Percentiles rank a stretch among this genome's conserved stretches.
Conservation (phyloP, 2,329 filamentous ascomycete species). For the Cryphonectria japonica region DNA sequence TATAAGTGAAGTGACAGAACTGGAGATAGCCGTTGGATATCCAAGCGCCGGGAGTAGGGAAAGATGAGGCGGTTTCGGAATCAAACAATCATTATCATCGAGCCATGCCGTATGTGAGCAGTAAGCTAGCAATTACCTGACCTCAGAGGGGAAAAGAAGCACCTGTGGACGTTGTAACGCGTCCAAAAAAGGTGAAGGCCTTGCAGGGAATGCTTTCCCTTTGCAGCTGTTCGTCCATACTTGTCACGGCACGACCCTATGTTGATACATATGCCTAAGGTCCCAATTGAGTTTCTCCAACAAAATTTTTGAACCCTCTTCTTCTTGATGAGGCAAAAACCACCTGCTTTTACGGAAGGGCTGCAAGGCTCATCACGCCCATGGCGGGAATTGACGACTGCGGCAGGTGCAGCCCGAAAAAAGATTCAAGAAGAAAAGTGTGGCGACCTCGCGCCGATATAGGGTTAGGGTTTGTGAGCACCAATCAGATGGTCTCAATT, state of each 20-base stretch:
- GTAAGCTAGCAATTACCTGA: not conserved
- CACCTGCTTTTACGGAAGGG: no score
- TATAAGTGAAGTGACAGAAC: slow-evolving; percentile 21
- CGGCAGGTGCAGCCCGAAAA: not conserved
- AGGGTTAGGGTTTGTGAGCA: slow-evolving; percentile 25
- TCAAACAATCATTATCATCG: slow-evolving; percentile 32
- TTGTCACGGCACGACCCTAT: not conserved
- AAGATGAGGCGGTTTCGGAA: not conserved
- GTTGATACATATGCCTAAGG: not conserved
- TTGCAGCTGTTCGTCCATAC: not conserved
- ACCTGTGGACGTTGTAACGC: not conserved
- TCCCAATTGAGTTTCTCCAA: not conserved
- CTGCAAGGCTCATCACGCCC: not conserved
- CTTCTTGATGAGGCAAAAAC: not conserved
- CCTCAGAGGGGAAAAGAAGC: not conserved
- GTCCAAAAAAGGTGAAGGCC: not conserved
- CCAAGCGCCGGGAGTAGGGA: slow-evolving; percentile 5
- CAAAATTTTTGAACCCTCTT: not conserved
- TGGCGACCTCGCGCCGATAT: no score
- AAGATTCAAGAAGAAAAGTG: no score
- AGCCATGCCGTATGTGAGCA: slow-evolving; percentile 3
- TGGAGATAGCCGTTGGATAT: slow-evolving; percentile 19
- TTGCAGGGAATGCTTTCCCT: not conserved
- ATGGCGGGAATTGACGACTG: not conserved
- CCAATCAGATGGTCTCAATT: slow-evolving; percentile 58